A percentile compares a stretch with the other conserved stretches of the same genome.
These are phyloP conservation scores for Malus hybrid DNA, from an alignment of 331 rosid genomes.

Conservation along the genomic window DNA sequence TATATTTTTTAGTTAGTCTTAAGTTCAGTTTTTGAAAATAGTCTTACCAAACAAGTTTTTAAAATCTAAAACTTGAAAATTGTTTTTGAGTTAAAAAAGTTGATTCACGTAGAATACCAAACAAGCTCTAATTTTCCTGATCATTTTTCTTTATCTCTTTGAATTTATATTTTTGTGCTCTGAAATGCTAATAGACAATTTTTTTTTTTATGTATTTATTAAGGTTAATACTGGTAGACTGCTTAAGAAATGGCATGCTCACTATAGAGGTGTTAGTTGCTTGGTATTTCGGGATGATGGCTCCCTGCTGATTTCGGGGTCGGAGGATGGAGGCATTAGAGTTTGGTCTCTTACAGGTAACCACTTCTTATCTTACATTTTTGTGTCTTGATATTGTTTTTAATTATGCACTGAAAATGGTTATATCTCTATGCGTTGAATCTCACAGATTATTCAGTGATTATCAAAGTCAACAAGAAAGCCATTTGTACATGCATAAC, in stretches of 20 bases:
- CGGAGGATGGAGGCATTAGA: slow-evolving; percentile 59
- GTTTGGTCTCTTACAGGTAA: slow-evolving; percentile 76
- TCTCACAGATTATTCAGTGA: slow-evolving; percentile 64
- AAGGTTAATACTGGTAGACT: slow-evolving; percentile 67
- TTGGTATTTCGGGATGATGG: slow-evolving; percentile 66
- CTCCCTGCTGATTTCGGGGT: slow-evolving; percentile 63
- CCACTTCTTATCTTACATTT: slow-evolving; percentile 6
- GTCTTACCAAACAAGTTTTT: too few relatives aligned
- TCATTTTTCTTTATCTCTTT: not conserved
- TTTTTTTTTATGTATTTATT: not conserved
- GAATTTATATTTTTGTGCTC: not conserved
- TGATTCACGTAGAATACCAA: too few relatives aligned
- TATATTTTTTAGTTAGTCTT: too few relatives aligned
- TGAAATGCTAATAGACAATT: not conserved
- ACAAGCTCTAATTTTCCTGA: not conserved
- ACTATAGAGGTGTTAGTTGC: slow-evolving; percentile 66
- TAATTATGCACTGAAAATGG: not conserved
- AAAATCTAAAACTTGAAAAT: too few relatives aligned
- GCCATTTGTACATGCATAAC: slow-evolving; percentile 35
- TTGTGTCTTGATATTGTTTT: not conserved
- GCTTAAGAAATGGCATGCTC: slow-evolving; percentile 80
- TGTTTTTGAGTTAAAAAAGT: too few relatives aligned
- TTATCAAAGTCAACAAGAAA: slow-evolving; percentile 25
- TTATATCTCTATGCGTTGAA: not conserved
- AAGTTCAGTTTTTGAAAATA: too few relatives aligned